A percentile compares a stretch with the other conserved stretches of the same genome.
These are phyloP conservation scores for Pythium sukuiense DNA, from an alignment of 352 stramenopile genomes.

Conservation along the genomic window DNA sequence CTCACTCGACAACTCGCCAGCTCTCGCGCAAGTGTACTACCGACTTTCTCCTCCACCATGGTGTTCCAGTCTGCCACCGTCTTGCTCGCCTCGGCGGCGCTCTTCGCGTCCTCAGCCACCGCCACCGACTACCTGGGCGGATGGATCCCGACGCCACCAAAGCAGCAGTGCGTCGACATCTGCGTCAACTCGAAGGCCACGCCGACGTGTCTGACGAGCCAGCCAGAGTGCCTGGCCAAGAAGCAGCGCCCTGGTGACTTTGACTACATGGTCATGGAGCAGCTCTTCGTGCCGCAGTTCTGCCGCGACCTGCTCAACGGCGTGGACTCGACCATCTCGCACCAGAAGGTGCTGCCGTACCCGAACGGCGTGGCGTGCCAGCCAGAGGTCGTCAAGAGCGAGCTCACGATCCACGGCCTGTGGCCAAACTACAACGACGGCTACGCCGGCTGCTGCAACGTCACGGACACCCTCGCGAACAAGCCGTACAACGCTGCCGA, in stretches of 20 bases:
- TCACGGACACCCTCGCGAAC: conserved; percentile 54
- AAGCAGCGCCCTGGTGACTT: conserved; percentile 65
- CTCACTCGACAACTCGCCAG: conserved; percentile 23
- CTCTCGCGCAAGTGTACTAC: conserved; percentile 10
- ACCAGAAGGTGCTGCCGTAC: conserved; percentile 76
- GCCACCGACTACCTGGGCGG: conserved; percentile 62
- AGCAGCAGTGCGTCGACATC: conserved; percentile 70
- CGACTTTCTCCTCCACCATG: conserved; percentile 13
- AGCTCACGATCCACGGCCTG: conserved; percentile 74
- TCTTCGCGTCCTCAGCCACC: conserved; percentile 19
- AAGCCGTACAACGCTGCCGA: conserved; percentile 49
- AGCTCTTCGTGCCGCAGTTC: conserved; percentile 81
- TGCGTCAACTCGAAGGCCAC: conserved; percentile 60
- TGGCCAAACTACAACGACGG: conserved; percentile 80
- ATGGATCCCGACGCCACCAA: conserved; percentile 44
- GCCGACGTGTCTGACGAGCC: conserved; percentile 54
- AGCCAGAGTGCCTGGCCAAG: conserved; percentile 57
- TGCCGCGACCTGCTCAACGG: conserved; percentile 72
- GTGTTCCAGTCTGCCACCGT: conserved; percentile 21
- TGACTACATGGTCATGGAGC: conserved; percentile 76
- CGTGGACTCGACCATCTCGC: conserved; percentile 74
- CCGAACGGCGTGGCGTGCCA: conserved; percentile 55
- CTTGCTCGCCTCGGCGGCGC: conserved; percentile 5
- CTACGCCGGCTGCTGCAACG: conserved; percentile 74
- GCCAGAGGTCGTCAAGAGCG: conserved; percentile 38